Evolutionary conservation across 2,329 filamentous ascomycete genomes (phyloP), one percentile per base, ranked within the genome.

Genomic region (Teratosphaeria destructans): DNA sequence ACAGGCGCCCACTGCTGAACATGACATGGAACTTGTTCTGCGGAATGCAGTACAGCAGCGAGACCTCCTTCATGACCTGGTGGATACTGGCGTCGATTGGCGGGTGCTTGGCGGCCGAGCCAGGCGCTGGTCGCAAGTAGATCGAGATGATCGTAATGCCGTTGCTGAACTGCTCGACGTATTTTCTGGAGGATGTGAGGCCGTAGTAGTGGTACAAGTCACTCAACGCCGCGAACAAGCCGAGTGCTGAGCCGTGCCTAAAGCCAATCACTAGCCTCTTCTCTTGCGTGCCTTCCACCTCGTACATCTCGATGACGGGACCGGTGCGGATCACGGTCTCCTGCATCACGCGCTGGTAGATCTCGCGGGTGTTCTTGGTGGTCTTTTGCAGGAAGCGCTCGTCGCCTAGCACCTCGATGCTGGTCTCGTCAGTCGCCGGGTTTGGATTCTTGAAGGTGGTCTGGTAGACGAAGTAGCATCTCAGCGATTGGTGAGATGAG

Each of bases 141-240:
- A 96, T 84, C 67, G 91, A 96, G 82, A 97, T 95, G 75, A 97
- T 88, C 14, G 90, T 95, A 73, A 96, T 95, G 63, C 94, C 94
- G 75, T 99, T 99, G 71, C 92, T 94, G 81, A 99, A 99, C 77
- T 97, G 94, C 77, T 99, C 78, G 56, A 99, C 89, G 71, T 99
- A 99, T 79, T 99, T 99, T 68, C 94, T 84, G 32, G 94, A 94
- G 70, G 90, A 95, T 2, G 94, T 99, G 62, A 97, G 83, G 52
- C 94, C 93, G 72, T 99, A 99, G 83, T 96, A 97, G 78, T 99
- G 94, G 79, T 99, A 99, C 14, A 99, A 81, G 74, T 97, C 92
- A 65, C 90, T 95, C 68, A 99, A 78, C 32, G 94, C 91, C 67
- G 92, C 96, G 82, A 99, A 99, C 69, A 99, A 80, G 64, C 94